phyloP scores from a whole-genome alignment of 805 yeast genomes.

The Blastobotrys peoriensis region DNA sequence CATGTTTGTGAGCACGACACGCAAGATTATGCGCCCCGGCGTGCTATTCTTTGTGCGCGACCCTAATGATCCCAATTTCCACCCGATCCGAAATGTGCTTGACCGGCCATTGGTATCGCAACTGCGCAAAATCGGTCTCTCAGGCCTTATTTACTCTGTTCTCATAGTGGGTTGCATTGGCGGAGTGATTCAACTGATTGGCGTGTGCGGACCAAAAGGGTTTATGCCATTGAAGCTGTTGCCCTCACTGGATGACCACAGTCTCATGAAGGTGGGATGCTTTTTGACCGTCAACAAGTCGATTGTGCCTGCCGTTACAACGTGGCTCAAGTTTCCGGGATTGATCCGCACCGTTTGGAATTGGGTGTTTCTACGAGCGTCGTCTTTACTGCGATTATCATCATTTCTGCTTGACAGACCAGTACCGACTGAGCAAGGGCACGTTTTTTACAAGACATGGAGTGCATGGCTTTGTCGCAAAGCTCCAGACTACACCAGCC shows the following conservation, averaged over 20 bases:
- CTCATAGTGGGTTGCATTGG: conserved; percentile 77
- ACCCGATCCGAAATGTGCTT: conserved; percentile 80
- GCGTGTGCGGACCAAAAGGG: conserved; percentile 23
- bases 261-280: conserved; percentile 9
- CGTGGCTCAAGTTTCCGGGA: conserved; percentile 10
- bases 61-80: conserved; percentile 88
- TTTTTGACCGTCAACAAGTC: background rate
- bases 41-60: conserved; percentile 87
- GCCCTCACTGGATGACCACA: conserved; percentile 23
- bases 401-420: conserved; percentile 71
- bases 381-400: conserved; percentile 60
- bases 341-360: conserved; percentile 44
- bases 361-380: conserved; percentile 47
- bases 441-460: conserved; percentile 48
- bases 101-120: conserved; percentile 71
- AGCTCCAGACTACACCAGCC: conserved; percentile 52
- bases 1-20: conserved; percentile 74
- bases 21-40: conserved; percentile 78
- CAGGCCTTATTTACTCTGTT: conserved; percentile 52
- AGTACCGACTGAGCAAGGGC: conserved; percentile 64
- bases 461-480: conserved; percentile 38
- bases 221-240: conserved; percentile 26
- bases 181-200: conserved; percentile 45
- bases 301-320: conserved; percentile 10
- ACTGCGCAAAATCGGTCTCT: conserved; percentile 61